Base-by-base conservation (phyloP, 495 filamentous ascomycete genomes). In the Aspergillus bertholletiae region DNA sequence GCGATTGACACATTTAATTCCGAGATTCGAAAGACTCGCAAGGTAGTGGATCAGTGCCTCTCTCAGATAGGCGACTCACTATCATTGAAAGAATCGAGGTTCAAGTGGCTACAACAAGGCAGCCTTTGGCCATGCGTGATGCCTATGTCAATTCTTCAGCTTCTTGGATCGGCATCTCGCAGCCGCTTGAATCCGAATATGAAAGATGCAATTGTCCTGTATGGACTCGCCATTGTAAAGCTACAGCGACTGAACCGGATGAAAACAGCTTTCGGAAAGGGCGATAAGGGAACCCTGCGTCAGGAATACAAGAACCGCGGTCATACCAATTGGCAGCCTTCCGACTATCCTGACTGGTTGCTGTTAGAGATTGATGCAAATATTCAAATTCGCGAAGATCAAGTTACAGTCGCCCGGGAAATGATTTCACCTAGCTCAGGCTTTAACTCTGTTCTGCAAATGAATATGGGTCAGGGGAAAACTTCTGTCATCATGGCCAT, bases 381-480 rank as follows among this genome's bases (percentile, higher is more conserved):
- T 21, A 70, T 91, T 20, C 62, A 80, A 11, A 85, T 90, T 30
- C 81, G 87, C 1, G 64, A 72, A 17, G 81, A 83, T 0, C 88
- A 91, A 58, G 66, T 73, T 5, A 56, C 76, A 3, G 82, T 89
- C 40, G 82, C 86, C 0, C 27, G 45, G 3, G 65, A 75, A 46
- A 89, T 89, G 84, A 79, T 74, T 9, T 41, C 47, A 1, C 85
- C 86, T 0, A 58, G 58, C 0, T 66, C 60, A 0, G 66, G 55
- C 1, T 27, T 53, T 0, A 89, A 84, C 60, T 63, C 74, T 0
- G 81, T 84, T 12, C 72, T 89, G 65, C 87, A 90, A 59, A 70
- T 91, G 49, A 89, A 88, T 57, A 90, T 90, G 86, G 87, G 87
- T 0, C 79, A 88, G 61, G 87, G 88, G 0, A 91, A 91, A 59